Evolutionary conservation across 257 asterid genomes (phyloP).

Genomic region (Capsicum pubescens): DNA sequence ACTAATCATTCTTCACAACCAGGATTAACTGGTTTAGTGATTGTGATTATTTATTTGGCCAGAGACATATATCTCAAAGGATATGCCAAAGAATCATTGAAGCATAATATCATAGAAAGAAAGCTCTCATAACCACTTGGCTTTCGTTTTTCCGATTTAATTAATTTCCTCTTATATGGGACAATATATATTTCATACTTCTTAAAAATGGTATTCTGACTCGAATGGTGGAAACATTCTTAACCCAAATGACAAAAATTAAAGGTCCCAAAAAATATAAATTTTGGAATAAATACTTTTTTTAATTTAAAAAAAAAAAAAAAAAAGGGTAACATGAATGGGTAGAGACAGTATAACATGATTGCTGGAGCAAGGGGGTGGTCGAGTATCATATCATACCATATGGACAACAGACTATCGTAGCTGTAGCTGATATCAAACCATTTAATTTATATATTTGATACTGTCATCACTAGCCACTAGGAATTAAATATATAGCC

Average conservation of each 20-base stretch:
- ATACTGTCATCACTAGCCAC: neutral
- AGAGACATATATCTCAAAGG: neutral
- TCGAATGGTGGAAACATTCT: neutral
- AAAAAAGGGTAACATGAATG: neutral
- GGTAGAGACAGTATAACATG: conserved; percentile 19
- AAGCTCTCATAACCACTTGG: neutral
- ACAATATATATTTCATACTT: neutral
- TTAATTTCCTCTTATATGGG: neutral
- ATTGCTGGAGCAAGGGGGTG: conserved; percentile 10
- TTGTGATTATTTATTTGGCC: neutral
- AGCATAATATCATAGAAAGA: neutral
- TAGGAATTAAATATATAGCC: neutral
- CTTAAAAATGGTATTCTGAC: neutral
- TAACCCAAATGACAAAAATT: neutral
- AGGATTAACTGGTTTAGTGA: neutral
- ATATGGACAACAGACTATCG: neutral
- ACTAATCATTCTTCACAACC: neutral
- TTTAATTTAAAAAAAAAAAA: too few species aligned
- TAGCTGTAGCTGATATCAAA: conserved; percentile 15
- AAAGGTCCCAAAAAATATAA: neutral
- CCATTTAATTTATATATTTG: neutral
- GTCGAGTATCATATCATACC: conserved; percentile 16
- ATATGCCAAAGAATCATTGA: neutral
- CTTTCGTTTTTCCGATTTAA: neutral
- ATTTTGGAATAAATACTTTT: neutral